phyloP scores from a whole-genome alignment of 768 basidiomycete species.

The Chiua virens region DNA sequence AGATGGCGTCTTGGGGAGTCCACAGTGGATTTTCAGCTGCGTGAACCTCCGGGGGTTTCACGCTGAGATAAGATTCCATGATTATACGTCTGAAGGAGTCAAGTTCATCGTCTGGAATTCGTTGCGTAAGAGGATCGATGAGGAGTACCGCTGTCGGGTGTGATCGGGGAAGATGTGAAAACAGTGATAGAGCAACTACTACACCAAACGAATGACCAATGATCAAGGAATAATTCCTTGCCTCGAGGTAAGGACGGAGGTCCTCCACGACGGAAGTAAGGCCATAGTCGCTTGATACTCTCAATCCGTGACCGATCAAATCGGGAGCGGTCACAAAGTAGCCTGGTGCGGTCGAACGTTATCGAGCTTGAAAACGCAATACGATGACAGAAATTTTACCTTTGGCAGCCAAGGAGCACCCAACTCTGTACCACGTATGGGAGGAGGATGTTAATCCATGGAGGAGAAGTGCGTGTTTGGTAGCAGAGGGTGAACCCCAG shows the following conservation, averaged over 20 bases:
- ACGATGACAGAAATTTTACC: no score
- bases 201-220: slow-evolving; percentile 20
- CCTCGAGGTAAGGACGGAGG: slow-evolving; percentile 14
- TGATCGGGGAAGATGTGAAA: not conserved
- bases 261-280: slow-evolving; percentile 9
- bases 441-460: no score
- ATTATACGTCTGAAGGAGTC: not conserved
- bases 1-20: slow-evolving; percentile 7
- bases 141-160: slow-evolving; percentile 9
- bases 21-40: slow-evolving; percentile 8
- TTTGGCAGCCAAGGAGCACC: slow-evolving; percentile 11
- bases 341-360: not conserved
- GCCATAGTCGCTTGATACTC: slow-evolving; percentile 10
- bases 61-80: not conserved
- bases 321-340: no score
- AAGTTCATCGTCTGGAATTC: not conserved
- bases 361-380: not conserved
- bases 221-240: slow-evolving; percentile 6
- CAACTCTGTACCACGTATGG: no score
- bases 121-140: no score
- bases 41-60: not conserved
- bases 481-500: slow-evolving; percentile 23
- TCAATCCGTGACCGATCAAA: slow-evolving; percentile 10
- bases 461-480: no score
- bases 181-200: no score